Percentiles rank a stretch among this genome's conserved stretches.
These are phyloP conservation scores for Elongisporangium anandrum DNA, from an alignment of 352 stramenopile genomes.

Conservation along the genomic window DNA sequence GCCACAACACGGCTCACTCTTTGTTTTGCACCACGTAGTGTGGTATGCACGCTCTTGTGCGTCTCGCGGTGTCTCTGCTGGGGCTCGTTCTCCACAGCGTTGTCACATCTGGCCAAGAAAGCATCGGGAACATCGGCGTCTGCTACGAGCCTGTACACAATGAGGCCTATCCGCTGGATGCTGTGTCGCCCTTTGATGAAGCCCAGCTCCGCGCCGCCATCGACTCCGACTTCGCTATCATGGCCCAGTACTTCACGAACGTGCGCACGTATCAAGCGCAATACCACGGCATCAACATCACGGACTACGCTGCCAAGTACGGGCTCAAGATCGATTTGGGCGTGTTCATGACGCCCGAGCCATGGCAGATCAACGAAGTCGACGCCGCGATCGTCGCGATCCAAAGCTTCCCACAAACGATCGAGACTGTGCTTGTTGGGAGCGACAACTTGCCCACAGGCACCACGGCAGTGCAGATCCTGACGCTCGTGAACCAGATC, in stretches of 20 bases:
- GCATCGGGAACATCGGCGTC: slow-evolving; percentile 9
- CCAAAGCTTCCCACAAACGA: neutral
- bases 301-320: neutral
- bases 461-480: neutral
- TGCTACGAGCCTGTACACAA: slow-evolving; percentile 84
- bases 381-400: neutral
- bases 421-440: neutral
- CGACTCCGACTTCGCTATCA: slow-evolving; percentile 24
- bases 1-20: neutral
- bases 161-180: neutral
- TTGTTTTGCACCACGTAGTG: neutral
- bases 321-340: neutral
- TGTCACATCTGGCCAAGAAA: neutral
- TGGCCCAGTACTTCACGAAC: slow-evolving; percentile 4
- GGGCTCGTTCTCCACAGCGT: neutral
- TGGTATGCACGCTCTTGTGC: neutral
- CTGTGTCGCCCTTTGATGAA: neutral
- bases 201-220: slow-evolving; percentile 29
- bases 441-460: neutral
- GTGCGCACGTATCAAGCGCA: neutral
- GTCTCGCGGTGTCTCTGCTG: neutral
- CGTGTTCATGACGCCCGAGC: neutral
- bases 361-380: neutral
- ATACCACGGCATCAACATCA: neutral
- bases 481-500: neutral